Evolutionary conservation across 2,329 filamentous ascomycete genomes (phyloP), one percentile per base, ranked within the genome.

Genomic region (Colletotrichum sp.): DNA sequence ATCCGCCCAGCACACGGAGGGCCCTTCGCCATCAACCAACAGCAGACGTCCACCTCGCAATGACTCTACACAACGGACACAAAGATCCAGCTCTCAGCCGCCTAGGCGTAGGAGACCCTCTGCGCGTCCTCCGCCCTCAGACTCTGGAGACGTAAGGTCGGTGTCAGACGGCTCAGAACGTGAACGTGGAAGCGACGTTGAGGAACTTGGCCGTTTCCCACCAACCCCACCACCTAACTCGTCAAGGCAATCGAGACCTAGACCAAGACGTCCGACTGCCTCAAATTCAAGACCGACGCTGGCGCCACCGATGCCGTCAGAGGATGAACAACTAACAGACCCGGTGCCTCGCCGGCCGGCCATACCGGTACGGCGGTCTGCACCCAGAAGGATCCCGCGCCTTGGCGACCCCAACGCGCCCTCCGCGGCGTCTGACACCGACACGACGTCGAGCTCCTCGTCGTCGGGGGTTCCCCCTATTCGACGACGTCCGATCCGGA

Each of bases 1-100:
- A 65, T 65, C 74, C 39, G 74, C 74, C 74, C 74, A 73, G 64
- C 26, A 75, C 32, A 75, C 64, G 64, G 70, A 73, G 74, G 74
- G 70, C 59, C 39, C 34, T 18, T 39, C 57, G 64, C 73, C 70
- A 73, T 65, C 59, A n/a, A 32, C 18, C 63, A 48, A 60, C n/a
- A 60, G 30, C 24, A 30, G 22, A 15, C 48, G 9, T 36, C 24
- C 57, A 36, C 26, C 64, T 24, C 70, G 63, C 36, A 68, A 64
- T 32, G 64, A 34, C 63, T 52, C 64, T 26, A 67, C 72, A 36
- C 70, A 73, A 28, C 59, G 32, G n/a, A 22, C 44, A 52, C 70
- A 39, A 12, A 30, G 48, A 10, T 30, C 39, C 16, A 68, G 36
- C n/a, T 64, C 70, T 60, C 74, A 73, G 44, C 44, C 70, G 10